Evolutionary conservation across 2,329 filamentous ascomycete species (phyloP).

Genomic region (Ceratocystis lukuohia): DNA sequence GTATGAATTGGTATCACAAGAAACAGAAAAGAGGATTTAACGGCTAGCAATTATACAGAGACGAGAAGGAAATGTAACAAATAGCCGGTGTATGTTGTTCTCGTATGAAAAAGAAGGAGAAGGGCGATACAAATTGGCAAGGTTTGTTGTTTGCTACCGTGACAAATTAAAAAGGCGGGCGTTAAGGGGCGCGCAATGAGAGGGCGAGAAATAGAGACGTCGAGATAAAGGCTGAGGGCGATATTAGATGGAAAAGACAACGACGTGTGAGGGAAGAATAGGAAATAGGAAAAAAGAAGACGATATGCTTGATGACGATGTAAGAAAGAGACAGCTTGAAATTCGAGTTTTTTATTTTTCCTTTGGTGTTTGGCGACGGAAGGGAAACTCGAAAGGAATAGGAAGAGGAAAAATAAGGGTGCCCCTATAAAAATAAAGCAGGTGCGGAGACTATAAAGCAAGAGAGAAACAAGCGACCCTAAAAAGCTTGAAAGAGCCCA

Average conservation of each 20-base stretch:
- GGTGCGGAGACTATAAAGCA: background rate
- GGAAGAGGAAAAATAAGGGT: background rate
- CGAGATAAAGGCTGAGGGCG: background rate
- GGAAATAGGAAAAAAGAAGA: background rate
- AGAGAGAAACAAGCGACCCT: background rate
- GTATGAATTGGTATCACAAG: conserved; percentile 5
- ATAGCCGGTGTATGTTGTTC: conserved; percentile 8
- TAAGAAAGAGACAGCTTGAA: too few species aligned
- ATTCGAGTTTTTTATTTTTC: background rate
- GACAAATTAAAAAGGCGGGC: background rate
- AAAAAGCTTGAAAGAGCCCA: background rate
- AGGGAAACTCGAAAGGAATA: conserved; percentile 2
- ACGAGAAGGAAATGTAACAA: conserved; percentile 25
- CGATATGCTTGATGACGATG: background rate
- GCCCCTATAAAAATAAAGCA: conserved; percentile 2
- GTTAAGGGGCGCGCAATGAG: background rate
- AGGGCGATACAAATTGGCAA: background rate
- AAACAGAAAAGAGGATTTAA: conserved; percentile 2
- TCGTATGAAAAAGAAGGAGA: background rate
- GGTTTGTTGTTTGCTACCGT: too few species aligned
- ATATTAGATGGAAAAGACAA: background rate
- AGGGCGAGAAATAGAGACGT: background rate
- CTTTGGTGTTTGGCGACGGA: background rate
- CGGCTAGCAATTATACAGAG: conserved; percentile 24
- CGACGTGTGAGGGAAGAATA: conserved; percentile 1